Evolutionary conservation across 352 stramenopile species (phyloP).

Genomic region (Globisporangium recalcitrans): DNA sequence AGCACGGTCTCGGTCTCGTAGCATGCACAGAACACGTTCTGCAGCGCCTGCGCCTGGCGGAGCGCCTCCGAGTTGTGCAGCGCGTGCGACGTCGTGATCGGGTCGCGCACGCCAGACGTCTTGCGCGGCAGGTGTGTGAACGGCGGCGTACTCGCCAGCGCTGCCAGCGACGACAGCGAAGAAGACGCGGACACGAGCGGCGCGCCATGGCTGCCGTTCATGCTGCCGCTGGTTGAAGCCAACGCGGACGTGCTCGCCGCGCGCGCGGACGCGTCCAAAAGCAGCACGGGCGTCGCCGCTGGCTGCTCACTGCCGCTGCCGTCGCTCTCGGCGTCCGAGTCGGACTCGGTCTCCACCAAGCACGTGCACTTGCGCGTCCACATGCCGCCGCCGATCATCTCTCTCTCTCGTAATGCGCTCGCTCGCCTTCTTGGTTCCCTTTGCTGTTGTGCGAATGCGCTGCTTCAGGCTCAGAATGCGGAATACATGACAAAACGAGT

Average conservation of each 20-base stretch:
- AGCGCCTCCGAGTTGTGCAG: conserved; percentile 70
- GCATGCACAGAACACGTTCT: conserved; percentile 75
- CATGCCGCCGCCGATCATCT: conserved; percentile 3
- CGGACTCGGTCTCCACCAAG: conserved; percentile 59
- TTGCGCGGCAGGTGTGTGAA: conserved; percentile 30
- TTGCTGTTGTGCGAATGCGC: not conserved
- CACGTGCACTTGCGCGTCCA: conserved; percentile 64
- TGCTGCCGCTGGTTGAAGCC: not conserved
- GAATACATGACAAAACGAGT: not conserved
- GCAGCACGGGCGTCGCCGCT: conserved; percentile 1
- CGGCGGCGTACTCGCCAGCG: conserved; percentile 22
- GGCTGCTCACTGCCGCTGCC: conserved; percentile 30
- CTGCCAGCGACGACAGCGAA: conserved; percentile 1
- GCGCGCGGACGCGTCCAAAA: not conserved
- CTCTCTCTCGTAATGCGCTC: not conserved
- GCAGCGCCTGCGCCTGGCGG: conserved; percentile 46
- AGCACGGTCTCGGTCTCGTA: conserved; percentile 74
- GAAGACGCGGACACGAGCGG: conserved; percentile 4
- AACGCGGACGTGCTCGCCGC: not conserved
- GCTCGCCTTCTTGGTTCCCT: not conserved
- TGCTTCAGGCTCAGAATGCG: not conserved
- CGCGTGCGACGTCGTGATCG: conserved; percentile 57
- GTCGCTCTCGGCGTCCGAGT: conserved; percentile 54
- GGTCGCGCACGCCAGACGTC: conserved; percentile 41
- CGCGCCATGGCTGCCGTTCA: not conserved